Percentiles rank a stretch among this genome's conserved stretches.
phyloP scores from a whole-genome alignment of 2,329 filamentous ascomycete species.

The Trichoderma sp. region DNA sequence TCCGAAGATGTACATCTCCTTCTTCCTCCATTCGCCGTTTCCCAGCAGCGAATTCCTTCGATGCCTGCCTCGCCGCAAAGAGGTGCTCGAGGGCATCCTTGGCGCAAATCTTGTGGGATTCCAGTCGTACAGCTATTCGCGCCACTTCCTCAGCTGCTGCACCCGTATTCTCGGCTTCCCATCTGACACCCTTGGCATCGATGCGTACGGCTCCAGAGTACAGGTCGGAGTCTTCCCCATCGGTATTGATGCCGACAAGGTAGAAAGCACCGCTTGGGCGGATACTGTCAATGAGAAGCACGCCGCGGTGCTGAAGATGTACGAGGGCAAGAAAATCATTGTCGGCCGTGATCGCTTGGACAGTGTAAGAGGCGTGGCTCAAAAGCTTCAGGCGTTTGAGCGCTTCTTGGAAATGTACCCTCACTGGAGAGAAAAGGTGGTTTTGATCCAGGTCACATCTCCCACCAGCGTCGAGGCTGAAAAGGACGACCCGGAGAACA shows the following conservation, averaged over 20 bases:
- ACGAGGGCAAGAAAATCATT: slow-evolving; percentile 90
- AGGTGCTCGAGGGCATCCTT: slow-evolving; percentile 84
- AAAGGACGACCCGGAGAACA: slow-evolving; percentile 72
- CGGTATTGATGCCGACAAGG: slow-evolving; percentile 83
- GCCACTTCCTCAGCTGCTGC: slow-evolving; percentile 93
- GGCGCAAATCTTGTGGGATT: slow-evolving; percentile 93
- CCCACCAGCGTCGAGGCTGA: slow-evolving; percentile 78
- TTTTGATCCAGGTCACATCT: slow-evolving; percentile 92
- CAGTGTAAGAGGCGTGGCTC: slow-evolving; percentile 87
- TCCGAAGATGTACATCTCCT: slow-evolving; percentile 88
- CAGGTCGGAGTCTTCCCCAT: slow-evolving; percentile 93
- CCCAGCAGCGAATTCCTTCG: slow-evolving; percentile 94
- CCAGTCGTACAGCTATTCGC: slow-evolving; percentile 91
- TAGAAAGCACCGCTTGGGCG: slow-evolving; percentile 72
- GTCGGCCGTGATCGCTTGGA: slow-evolving; percentile 93
- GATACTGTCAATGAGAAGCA: slow-evolving; percentile 70
- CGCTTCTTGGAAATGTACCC: slow-evolving; percentile 87
- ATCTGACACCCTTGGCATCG: slow-evolving; percentile 79
- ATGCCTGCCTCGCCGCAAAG: slow-evolving; percentile 83
- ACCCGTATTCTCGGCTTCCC: slow-evolving; percentile 88
- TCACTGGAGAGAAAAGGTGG: slow-evolving; percentile 87
- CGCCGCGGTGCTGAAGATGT: slow-evolving; percentile 69
- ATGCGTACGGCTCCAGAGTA: slow-evolving; percentile 84
- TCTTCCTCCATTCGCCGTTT: slow-evolving; percentile 92
- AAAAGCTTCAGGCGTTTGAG: slow-evolving; percentile 93